Evolutionary conservation across 2,329 filamentous ascomycete genomes (phyloP).

Genomic region (Basipetospora chlamydospora): DNA sequence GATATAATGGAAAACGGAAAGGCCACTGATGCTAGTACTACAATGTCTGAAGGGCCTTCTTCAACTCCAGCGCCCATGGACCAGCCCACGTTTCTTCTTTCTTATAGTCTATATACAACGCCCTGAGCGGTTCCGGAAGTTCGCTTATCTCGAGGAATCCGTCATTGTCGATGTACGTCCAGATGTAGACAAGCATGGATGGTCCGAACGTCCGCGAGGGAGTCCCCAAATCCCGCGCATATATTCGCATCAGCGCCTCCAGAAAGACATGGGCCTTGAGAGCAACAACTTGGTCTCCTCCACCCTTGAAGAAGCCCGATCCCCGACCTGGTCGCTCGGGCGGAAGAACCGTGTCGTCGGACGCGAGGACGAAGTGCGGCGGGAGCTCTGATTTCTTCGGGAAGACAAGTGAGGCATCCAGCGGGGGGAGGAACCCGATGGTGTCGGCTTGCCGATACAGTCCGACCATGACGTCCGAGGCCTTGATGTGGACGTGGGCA

Average conservation of each 20-base stretch:
- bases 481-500: conserved; percentile 8
- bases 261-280: conserved; percentile 12
- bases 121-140: conserved; percentile 11
- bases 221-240: conserved; percentile 11
- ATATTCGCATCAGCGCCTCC: conserved; percentile 13
- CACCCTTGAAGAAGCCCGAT: conserved; percentile 8
- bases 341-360: conserved; percentile 10
- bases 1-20: too few relatives aligned
- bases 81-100: conserved; percentile 8
- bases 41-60: conserved; percentile 7
- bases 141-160: conserved; percentile 10
- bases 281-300: conserved; percentile 9
- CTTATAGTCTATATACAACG: conserved; percentile 9
- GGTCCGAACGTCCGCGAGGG: conserved; percentile 10
- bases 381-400: conserved; percentile 6
- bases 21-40: not conserved
- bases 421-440: conserved; percentile 12
- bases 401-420: conserved; percentile 9
- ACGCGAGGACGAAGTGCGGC: conserved; percentile 10
- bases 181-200: conserved; percentile 13
- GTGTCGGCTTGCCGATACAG: conserved; percentile 13
- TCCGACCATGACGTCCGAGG: conserved; percentile 10
- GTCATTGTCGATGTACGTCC: conserved; percentile 13
- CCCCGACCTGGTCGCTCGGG: conserved; percentile 12
- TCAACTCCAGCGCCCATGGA: conserved; percentile 10